Conservation (phyloP, 2,329 filamentous ascomycete genomes). For the Orbilia ellipsospora region DNA sequence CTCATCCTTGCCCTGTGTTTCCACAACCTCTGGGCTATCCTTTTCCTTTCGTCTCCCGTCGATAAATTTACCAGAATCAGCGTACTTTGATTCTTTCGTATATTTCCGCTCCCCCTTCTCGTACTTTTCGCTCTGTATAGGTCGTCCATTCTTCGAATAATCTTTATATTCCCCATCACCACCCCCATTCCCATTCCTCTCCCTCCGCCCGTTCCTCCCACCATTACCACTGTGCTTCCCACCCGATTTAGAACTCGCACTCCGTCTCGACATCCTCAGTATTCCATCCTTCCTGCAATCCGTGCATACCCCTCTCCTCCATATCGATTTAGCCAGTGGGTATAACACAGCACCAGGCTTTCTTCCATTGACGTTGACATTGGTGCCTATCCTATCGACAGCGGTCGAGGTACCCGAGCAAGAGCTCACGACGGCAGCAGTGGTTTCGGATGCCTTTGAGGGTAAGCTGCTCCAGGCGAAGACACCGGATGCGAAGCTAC, state of each 20-base stretch:
- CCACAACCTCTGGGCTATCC: constrained; percentile 3
- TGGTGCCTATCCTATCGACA: constrained; percentile 45
- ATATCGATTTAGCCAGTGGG: constrained; percentile 51
- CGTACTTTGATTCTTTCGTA: constrained; percentile 14
- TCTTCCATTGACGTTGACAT: constrained; percentile 51
- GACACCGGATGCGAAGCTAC: constrained; percentile 58
- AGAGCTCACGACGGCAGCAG: constrained; percentile 56
- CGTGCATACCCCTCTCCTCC: constrained; percentile 46
- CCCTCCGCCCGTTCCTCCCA: constrained; percentile 4
- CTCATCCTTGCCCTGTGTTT: constrained; percentile 43
- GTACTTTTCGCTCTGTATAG: constrained; percentile 11
- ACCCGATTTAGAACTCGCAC: constrained; percentile 44
- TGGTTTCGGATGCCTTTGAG: constrained; percentile 55
- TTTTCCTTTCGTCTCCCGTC: constrained; percentile 22
- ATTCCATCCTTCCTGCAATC: constrained; percentile 54
- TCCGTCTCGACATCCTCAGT: constrained; percentile 43
- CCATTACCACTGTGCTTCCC: constrained; percentile 28
- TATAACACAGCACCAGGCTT: constrained; percentile 31
- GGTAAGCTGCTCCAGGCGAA: constrained; percentile 58
- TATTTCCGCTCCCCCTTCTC: constrained; percentile 37
- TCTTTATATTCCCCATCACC: constrained; percentile 10
- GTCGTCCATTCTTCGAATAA: constrained; percentile 17
- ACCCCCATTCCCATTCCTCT: constrained; percentile 28
- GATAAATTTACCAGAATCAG: background rate
- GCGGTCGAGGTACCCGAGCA: constrained; percentile 42